Conservation (phyloP, 2,329 filamentous ascomycete species). For the Penicillium sp. region DNA sequence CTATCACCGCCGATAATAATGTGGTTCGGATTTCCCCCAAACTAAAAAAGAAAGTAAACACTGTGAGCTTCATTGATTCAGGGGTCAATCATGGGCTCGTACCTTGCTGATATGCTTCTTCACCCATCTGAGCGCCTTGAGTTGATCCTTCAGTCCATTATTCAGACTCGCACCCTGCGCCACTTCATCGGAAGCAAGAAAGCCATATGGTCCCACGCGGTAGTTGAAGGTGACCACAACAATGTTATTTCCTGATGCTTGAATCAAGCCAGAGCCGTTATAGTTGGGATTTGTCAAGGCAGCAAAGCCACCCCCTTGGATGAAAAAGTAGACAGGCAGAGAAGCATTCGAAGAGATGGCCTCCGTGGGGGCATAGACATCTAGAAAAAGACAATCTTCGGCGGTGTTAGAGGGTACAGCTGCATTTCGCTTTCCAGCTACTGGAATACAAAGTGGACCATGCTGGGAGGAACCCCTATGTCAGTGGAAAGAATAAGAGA, state of each 20-base stretch:
- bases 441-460: conserved; percentile 61
- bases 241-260: conserved; percentile 59
- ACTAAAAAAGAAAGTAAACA: conserved; percentile 40
- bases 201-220: conserved; percentile 72
- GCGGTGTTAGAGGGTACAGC: conserved; percentile 54
- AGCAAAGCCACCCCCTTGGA: conserved; percentile 64
- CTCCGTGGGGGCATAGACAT: conserved; percentile 41
- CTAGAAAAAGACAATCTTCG: conserved; percentile 45
- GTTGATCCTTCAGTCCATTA: conserved; percentile 69
- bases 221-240: conserved; percentile 75
- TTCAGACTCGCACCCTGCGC: conserved; percentile 56
- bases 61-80: not conserved
- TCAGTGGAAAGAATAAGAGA: not conserved
- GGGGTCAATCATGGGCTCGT: conserved; percentile 7
- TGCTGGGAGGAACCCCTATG: conserved; percentile 30
- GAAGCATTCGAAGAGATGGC: conserved; percentile 18
- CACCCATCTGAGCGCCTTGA: conserved; percentile 69
- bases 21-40: conserved; percentile 68
- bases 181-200: conserved; percentile 62
- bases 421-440: conserved; percentile 56
- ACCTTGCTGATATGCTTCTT: conserved; percentile 60
- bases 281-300: conserved; percentile 58
- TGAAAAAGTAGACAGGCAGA: conserved; percentile 64
- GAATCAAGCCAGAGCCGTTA: conserved; percentile 62
- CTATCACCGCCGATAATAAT: conserved; percentile 69